Evolutionary conservation across 2,329 filamentous ascomycete species (phyloP), one percentile per base, ranked within the genome.

Genomic region (Dissoconium aciculare): DNA sequence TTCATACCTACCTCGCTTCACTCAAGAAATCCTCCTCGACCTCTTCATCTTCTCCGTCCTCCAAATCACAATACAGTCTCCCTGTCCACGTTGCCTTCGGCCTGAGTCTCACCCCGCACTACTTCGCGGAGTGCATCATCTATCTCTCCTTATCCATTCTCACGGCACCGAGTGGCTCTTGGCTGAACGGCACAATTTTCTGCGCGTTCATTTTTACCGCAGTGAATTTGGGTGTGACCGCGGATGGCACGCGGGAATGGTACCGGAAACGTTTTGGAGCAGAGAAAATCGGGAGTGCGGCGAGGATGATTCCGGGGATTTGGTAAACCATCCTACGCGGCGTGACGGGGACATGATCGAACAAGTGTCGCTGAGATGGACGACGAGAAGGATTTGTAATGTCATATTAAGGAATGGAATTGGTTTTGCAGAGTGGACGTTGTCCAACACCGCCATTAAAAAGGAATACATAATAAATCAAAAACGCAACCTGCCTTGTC

Each of bases 111-210:
- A 91, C 80, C 45, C 84, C 89, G 11, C 89, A 98, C 57, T 98
- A 95, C 55, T 79, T 79, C 3, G 82, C 78, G 47, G 89, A 95
- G 58, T 85, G 81, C 50, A 52, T 78, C 24, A 71, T 94, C 35
- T 95, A 98, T 52, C 50, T 84, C 12, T 68, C 77, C n/a, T 58
- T 98, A 41, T 69, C 82, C 3, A 57, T 89, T 27, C 54, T 78
- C 23, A 74, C 76, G 16, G 83, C 85, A 1, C 84, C 85, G 0
- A 46, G 58, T 5, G 78, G 74, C 8, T 56, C 62, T 17, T 40
- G 68, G 33, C 52, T 82, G 35, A 94, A 93, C 55, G 69, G 61
- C 50, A 87, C 85, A 0, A 53, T 94, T 26, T 47, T 79, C 19
- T 71, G 71, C 33, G 81, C 71, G 4, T 48, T 80, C 24, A 45